Evolutionary conservation across 352 stramenopile species (phyloP).

Genomic region (Phytopythium boreale): DNA sequence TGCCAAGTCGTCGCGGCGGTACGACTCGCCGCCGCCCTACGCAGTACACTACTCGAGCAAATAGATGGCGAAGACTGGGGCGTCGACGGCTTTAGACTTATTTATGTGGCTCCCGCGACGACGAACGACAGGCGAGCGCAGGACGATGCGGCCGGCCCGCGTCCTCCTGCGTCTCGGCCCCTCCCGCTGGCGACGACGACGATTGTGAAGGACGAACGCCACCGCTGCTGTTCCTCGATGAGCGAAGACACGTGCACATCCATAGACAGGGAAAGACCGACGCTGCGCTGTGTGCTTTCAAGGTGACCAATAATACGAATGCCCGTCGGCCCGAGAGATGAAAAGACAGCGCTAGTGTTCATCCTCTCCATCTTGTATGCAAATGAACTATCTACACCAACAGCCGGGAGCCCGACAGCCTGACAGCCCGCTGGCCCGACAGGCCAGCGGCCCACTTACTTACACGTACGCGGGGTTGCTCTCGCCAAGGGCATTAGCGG

Average conservation of each 20-base stretch:
- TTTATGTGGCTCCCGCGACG: constrained; percentile 1
- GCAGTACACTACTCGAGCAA: constrained; percentile 10
- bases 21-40: constrained; percentile 12
- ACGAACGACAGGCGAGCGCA: neutral
- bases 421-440: too few species aligned
- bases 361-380: too few species aligned
- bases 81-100: neutral
- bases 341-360: neutral
- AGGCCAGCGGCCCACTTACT: too few species aligned
- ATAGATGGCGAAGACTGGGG: constrained; percentile 2
- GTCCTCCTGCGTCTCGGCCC: neutral
- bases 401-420: too few species aligned
- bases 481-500: constrained; percentile 37
- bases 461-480: constrained; percentile 21
- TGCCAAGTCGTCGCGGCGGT: constrained; percentile 13
- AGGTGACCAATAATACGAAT: neutral
- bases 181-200: neutral
- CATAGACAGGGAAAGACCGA: neutral
- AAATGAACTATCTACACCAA: neutral
- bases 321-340: neutral
- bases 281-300: neutral
- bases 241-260: neutral
- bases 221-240: neutral
- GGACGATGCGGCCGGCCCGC: neutral
- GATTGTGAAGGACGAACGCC: neutral